Evolutionary conservation across 192 early-diverging fungal species (phyloP).

Genomic region (Lunasporangiospora selenospora): DNA sequence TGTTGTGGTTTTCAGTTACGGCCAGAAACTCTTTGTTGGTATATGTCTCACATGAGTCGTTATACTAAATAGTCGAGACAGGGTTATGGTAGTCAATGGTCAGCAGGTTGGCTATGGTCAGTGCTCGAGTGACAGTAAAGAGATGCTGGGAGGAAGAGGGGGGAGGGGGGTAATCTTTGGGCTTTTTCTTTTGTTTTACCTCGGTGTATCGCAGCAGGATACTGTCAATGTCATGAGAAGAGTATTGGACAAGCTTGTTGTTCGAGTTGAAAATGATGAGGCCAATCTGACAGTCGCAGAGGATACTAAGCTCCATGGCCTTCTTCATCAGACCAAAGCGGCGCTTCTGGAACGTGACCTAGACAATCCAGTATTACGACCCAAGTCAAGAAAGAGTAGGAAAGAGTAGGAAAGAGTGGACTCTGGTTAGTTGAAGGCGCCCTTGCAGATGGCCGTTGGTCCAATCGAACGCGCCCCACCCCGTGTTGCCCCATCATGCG

Average conservation of each 20-base stretch:
- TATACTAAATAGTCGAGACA: no score
- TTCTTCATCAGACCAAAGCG: conserved; percentile 97
- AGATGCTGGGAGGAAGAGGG: no score
- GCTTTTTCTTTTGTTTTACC: conserved; percentile 12
- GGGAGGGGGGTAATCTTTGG: not conserved
- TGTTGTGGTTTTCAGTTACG: conserved; percentile 20
- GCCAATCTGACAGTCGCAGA: conserved; percentile 96
- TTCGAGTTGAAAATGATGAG: conserved; percentile 94
- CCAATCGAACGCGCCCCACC: no score
- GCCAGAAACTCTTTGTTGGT: conserved; percentile 44
- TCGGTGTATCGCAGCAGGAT: conserved; percentile 91
- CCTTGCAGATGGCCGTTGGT: no score
- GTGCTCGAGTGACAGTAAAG: not conserved
- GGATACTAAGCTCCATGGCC: conserved; percentile 92
- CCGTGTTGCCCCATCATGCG: no score
- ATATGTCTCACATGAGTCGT: conserved; percentile 46
- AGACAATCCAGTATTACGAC: no score
- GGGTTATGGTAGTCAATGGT: no score
- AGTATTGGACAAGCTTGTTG: conserved; percentile 94
- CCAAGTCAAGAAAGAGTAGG: no score
- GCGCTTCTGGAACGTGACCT: conserved; percentile 95
- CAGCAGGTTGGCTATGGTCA: no score
- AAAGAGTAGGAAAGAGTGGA: no score
- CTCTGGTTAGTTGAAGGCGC: no score
- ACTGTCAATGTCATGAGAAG: conserved; percentile 92